Percentiles rank a stretch among this genome's conserved stretches.
phyloP scores from a whole-genome alignment of 192 early-diverging fungal genomes.

The Allomyces macrogynus region DNA sequence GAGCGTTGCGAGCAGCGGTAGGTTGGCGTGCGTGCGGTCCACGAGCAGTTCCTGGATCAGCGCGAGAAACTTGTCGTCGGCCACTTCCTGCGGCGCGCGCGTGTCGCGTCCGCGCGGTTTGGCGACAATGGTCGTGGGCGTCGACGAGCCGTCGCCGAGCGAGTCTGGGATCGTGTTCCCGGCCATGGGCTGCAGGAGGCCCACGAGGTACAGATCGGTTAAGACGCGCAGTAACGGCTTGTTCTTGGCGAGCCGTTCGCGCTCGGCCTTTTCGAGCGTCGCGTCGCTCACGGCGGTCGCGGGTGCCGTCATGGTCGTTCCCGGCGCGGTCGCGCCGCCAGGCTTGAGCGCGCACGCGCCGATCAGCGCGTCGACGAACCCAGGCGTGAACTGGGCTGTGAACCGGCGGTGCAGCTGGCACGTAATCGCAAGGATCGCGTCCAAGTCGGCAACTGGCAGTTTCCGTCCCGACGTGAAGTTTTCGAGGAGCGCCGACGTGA shows the following conservation, averaged over 20 bases:
- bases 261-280: slow-evolving; percentile 74
- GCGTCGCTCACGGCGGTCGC: slow-evolving; percentile 37
- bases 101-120: not conserved
- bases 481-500: slow-evolving; percentile 64
- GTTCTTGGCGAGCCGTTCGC: slow-evolving; percentile 38
- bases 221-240: slow-evolving; percentile 45
- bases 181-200: slow-evolving; percentile 24
- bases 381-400: slow-evolving; percentile 48
- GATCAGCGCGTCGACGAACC: slow-evolving; percentile 21
- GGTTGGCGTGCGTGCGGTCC: slow-evolving; percentile 23
- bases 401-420: slow-evolving; percentile 81
- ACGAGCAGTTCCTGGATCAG: not conserved
- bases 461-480: slow-evolving; percentile 43
- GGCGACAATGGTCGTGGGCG: not conserved
- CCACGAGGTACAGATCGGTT: slow-evolving; percentile 64
- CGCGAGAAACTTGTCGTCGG: not conserved
- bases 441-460: slow-evolving; percentile 42
- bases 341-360: too few species aligned
- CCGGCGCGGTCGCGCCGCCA: not conserved
- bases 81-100: not conserved
- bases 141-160: not conserved
- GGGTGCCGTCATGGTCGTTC: slow-evolving; percentile 34
- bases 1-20: slow-evolving; percentile 27
- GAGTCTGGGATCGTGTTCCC: not conserved
- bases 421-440: slow-evolving; percentile 57